Evolutionary conservation across 2,329 filamentous ascomycete species (phyloP).

Genomic region (Aspergillus sp.): DNA sequence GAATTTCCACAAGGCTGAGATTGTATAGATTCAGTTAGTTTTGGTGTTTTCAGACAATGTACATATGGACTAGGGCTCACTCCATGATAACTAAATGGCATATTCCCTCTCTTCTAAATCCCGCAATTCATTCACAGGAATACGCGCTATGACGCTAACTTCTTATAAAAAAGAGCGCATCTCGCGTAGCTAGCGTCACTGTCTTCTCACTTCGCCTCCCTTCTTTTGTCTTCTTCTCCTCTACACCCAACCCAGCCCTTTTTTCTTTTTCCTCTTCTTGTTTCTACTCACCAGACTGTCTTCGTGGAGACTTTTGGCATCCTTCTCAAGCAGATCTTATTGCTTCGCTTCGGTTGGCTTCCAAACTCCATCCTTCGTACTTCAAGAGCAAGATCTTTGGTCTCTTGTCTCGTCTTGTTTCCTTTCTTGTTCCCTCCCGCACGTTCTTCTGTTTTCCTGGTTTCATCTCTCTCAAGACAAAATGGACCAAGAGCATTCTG

Average conservation of each 20-base stretch:
- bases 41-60: neutral
- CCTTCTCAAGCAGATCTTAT: neutral
- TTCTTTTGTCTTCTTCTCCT: neutral
- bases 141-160: neutral
- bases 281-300: neutral
- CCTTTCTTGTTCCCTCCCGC: neutral
- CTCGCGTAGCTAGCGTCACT: neutral
- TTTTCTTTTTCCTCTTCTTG: neutral
- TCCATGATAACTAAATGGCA: neutral
- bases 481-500: neutral
- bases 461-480: neutral
- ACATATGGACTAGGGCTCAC: neutral
- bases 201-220: neutral
- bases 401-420: neutral
- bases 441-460: neutral
- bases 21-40: neutral
- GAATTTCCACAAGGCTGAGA: neutral
- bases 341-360: neutral
- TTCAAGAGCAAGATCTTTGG: neutral
- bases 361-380: no score
- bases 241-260: neutral
- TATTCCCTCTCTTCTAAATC: neutral
- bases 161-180: neutral
- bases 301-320: neutral
- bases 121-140: neutral